Evolutionary conservation across 805 yeast species (phyloP).

Genomic region (Saccharomycopsis sp.): DNA sequence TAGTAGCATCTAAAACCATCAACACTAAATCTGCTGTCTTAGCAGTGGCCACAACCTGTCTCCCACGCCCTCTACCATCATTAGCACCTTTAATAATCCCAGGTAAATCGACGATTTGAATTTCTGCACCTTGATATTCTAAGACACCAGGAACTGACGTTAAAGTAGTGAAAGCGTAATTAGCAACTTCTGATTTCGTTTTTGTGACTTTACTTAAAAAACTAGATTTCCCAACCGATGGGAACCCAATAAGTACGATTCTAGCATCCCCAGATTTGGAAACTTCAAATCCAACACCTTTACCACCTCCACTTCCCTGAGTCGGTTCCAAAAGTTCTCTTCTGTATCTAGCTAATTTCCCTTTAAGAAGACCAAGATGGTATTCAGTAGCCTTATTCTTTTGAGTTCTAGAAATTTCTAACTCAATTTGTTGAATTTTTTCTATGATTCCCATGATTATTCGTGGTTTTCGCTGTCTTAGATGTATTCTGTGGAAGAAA

Average conservation of each 20-base stretch:
- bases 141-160: slow-evolving; percentile 96
- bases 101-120: slow-evolving; percentile 94
- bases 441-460: slow-evolving; percentile 45
- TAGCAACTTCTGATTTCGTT: slow-evolving; percentile 92
- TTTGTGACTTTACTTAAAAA: slow-evolving; percentile 83
- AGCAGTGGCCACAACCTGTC: slow-evolving; percentile 95
- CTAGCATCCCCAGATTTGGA: slow-evolving; percentile 95
- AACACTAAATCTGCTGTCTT: slow-evolving; percentile 88
- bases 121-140: slow-evolving; percentile 93
- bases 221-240: slow-evolving; percentile 96
- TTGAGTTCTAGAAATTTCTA: slow-evolving; percentile 90
- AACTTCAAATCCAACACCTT: slow-evolving; percentile 89
- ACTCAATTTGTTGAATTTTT: slow-evolving; percentile 83
- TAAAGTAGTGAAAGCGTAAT: slow-evolving; percentile 90
- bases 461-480: too few relatives aligned
- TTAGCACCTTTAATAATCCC: slow-evolving; percentile 96
- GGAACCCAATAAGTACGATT: slow-evolving; percentile 91
- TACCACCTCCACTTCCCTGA: slow-evolving; percentile 59
- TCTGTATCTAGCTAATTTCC: slow-evolving; percentile 87
- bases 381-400: slow-evolving; percentile 98
- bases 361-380: slow-evolving; percentile 89
- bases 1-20: slow-evolving; percentile 95
- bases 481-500: too few relatives aligned
- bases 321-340: slow-evolving; percentile 89
- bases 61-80: slow-evolving; percentile 95